A percentile compares a stretch with the other conserved stretches of the same genome.
phyloP scores from a whole-genome alignment of 2,329 filamentous ascomycete species.

The Fusarium hostae region DNA sequence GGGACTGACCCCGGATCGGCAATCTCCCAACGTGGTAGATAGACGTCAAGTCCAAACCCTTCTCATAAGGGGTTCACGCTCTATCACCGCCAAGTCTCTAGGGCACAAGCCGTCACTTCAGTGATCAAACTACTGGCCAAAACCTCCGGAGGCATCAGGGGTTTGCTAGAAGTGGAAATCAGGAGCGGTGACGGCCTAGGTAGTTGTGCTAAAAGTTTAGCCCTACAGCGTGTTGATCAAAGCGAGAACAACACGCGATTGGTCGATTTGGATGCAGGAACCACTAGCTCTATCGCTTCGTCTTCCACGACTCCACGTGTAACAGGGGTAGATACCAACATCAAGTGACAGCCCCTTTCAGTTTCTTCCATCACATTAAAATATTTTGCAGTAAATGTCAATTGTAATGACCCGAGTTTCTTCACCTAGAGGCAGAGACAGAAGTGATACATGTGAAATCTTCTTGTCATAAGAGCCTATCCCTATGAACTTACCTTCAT shows the following conservation, averaged over 20 bases:
- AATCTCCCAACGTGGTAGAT: slow-evolving; percentile 22
- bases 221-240: slow-evolving; percentile 18
- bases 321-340: slow-evolving; percentile 20
- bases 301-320: slow-evolving; percentile 13
- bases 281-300: slow-evolving; percentile 25
- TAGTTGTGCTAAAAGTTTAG: slow-evolving; percentile 14
- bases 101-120: not conserved
- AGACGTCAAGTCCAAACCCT: not conserved
- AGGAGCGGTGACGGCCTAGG: slow-evolving; percentile 1
- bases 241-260: slow-evolving; percentile 13
- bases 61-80: not conserved
- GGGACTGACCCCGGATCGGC: slow-evolving; percentile 35
- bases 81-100: not conserved
- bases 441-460: not conserved
- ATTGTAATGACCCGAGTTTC: not conserved
- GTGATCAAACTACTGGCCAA: not conserved
- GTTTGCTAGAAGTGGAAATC: slow-evolving; percentile 13
- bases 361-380: not conserved
- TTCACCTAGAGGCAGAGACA: not conserved
- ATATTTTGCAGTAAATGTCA: not conserved
- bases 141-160: slow-evolving; percentile 12
- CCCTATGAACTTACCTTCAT: too few species aligned
- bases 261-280: slow-evolving; percentile 14
- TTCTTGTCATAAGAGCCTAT: not conserved
- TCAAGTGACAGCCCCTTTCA: not conserved